Evolutionary conservation across 2,329 filamentous ascomycete species (phyloP).

Genomic region (Clonostachys chloroleuca): DNA sequence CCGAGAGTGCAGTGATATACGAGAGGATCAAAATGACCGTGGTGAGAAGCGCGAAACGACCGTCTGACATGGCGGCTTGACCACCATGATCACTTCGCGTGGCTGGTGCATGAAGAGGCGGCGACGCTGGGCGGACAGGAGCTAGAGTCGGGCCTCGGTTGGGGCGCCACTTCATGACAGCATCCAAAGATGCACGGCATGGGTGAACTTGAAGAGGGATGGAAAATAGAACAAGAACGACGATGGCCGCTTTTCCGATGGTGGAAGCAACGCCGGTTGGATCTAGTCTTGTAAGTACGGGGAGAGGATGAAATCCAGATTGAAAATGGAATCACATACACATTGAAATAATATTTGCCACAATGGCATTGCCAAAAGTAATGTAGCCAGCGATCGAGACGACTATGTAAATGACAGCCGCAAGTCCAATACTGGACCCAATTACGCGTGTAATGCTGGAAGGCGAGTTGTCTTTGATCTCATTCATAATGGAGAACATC

Average conservation of each 20-base stretch:
- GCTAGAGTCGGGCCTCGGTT: constrained; percentile 28
- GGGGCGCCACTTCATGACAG: constrained; percentile 89
- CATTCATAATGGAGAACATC: constrained; percentile 99
- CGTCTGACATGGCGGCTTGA: constrained; percentile 69
- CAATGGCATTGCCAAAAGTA: constrained; percentile 85
- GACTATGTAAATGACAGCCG: constrained; percentile 81
- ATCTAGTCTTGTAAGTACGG: constrained; percentile 13
- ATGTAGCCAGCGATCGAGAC: constrained; percentile 95
- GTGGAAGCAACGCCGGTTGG: constrained; percentile 66
- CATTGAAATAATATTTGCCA: constrained; percentile 92
- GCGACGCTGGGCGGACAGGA: constrained; percentile 14
- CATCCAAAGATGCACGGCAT: constrained; percentile 90
- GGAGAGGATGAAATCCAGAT: not conserved
- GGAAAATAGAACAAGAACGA: constrained; percentile 92
- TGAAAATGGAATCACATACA: constrained; percentile 47
- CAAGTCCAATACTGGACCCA: constrained; percentile 77
- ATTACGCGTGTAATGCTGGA: constrained; percentile 72
- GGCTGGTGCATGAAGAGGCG: constrained; percentile 30
- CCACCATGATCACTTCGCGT: constrained; percentile 46
- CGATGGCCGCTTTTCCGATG: constrained; percentile 91
- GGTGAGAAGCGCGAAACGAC: constrained; percentile 85
- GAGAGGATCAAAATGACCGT: constrained; percentile 79
- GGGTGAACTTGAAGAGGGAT: constrained; percentile 95
- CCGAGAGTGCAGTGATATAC: constrained; percentile 86
- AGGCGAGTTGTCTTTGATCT: constrained; percentile 82